phyloP scores from a whole-genome alignment of 257 asterid species.

The Solanum ossicruentum region DNA sequence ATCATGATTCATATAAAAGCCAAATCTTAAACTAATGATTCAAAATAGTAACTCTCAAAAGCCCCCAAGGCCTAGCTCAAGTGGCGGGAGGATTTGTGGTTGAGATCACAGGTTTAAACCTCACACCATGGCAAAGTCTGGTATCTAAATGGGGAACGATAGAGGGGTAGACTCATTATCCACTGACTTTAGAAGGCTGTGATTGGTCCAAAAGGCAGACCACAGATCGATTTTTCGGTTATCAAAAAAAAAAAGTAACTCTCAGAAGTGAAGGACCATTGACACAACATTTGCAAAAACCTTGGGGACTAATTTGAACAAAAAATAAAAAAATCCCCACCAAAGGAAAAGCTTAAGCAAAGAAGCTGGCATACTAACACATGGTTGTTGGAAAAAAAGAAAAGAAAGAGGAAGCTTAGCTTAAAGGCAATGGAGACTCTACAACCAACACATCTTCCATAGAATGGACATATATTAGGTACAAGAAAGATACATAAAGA shows the following conservation, averaged over 20 bases:
- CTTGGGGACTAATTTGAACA: background rate
- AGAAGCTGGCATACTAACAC: background rate
- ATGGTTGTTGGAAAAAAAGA: conserved; percentile 28
- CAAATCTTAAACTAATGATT: background rate
- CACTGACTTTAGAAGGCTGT: too few species aligned
- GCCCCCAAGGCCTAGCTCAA: background rate
- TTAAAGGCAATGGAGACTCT: conserved; percentile 85
- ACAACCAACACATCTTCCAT: conserved; percentile 50
- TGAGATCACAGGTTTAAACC: too few species aligned
- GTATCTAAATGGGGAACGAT: too few species aligned
- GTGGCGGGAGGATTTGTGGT: too few species aligned
- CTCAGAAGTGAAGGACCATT: background rate
- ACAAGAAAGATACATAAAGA: conserved; percentile 17
- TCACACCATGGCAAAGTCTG: too few species aligned
- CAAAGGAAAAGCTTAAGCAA: background rate
- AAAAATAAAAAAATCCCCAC: background rate
- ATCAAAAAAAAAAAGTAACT: too few species aligned
- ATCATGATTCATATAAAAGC: background rate
- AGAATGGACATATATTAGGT: conserved; percentile 38
- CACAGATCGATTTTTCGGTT: too few species aligned
- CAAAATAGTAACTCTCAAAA: background rate
- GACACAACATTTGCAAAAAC: background rate
- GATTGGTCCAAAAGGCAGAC: too few species aligned
- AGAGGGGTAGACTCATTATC: too few species aligned
- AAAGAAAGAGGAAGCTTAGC: conserved; percentile 39